Base-by-base conservation (phyloP, 2,329 filamentous ascomycete genomes). In the Botrytis porri region DNA sequence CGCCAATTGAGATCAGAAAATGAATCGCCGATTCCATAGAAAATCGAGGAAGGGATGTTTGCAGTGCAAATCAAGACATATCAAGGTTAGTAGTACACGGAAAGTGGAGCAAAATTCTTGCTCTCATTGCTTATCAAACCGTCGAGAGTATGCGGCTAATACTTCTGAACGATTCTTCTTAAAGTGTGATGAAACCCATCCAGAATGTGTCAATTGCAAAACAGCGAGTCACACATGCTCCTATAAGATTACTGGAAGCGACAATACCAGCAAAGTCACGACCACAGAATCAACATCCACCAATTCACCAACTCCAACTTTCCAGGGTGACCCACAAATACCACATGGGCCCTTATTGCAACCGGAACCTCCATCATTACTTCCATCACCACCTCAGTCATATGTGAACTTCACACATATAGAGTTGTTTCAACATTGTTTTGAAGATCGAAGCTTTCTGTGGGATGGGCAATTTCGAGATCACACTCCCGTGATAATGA, bases 391-490 rank as follows among this genome's bases (percentile, higher is more conserved):
- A 60, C n/a, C 64, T 51, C 62, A 41, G 45, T 70, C 74, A 43
- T 71, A 73, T 64, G 75, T 78, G 54, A 78, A 77, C 54, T 37
- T 82, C 9, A 74, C 80, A 6, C 83, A 82, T 61, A 77, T 85
- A 8, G 84, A 84, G 70, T 75, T 85, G 25, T 80, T 82, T 20
- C 70, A 69, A 63, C n/a, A 51, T 63, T 39, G 32, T 32, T 25
- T 18, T 18, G 22, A 35, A n/a, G 39, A 60, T 61, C 4, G 4
- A 35, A 37, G n/a, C n/a, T 8, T 69, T 43, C 18, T 66, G 35
- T 48, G 60, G 45, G 69, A 54, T 51, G 35, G n/a, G 48, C 18
- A 43, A 51, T n/a, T 35, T 29, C 39, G 20, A 35, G 25, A 18
- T 2, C 20, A 32, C 10, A 61, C 9, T 35, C 1, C 45, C 39